A percentile compares a stretch with the other conserved stretches of the same genome.
These are phyloP conservation scores for Cryptococcus sp. DNA, from an alignment of 1,284 basidiomycete species.

Conservation along the genomic window DNA sequence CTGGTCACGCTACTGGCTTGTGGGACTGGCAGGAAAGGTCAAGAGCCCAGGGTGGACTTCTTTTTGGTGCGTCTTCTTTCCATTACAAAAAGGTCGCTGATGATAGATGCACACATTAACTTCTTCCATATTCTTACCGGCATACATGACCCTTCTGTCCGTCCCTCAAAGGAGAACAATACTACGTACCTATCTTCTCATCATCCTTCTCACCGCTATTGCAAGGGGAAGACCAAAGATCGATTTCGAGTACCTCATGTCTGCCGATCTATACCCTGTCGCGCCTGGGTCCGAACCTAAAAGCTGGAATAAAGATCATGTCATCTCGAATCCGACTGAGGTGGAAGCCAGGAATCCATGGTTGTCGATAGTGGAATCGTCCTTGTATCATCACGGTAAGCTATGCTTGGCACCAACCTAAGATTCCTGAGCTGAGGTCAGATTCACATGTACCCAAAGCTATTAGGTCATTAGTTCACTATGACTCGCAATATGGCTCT, in stretches of 20 bases:
- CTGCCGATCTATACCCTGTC: conserved; percentile 52
- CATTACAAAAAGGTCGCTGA: conserved; percentile 3
- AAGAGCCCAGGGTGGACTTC: conserved; percentile 60
- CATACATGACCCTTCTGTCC: conserved; percentile 47
- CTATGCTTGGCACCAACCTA: background rate
- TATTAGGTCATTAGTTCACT: conserved; percentile 57
- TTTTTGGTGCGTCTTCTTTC: conserved; percentile 50
- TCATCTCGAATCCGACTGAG: conserved; percentile 16
- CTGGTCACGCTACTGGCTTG: conserved; percentile 55
- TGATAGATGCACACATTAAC: conserved; percentile 61
- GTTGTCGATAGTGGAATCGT: conserved; percentile 56
- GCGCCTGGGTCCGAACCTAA: conserved; percentile 36
- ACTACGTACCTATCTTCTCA: conserved; percentile 53
- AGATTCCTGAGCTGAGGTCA: conserved; percentile 11
- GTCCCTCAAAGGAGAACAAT: conserved; percentile 49
- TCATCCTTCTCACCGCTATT: conserved; percentile 52
- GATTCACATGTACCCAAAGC: conserved; percentile 63
- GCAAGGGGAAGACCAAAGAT: conserved; percentile 60
- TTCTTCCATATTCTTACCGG: conserved; percentile 59
- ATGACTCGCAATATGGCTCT: conserved; percentile 54
- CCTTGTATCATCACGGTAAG: conserved; percentile 52
- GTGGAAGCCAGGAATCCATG: conserved; percentile 56
- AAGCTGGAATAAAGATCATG: conserved; percentile 7
- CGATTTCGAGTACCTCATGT: conserved; percentile 57
- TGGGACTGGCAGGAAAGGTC: conserved; percentile 54